Percentiles rank a stretch among this genome's conserved stretches.
Conservation (phyloP, 176 grass and related monocot genomes). For the Musa beccarii region DNA sequence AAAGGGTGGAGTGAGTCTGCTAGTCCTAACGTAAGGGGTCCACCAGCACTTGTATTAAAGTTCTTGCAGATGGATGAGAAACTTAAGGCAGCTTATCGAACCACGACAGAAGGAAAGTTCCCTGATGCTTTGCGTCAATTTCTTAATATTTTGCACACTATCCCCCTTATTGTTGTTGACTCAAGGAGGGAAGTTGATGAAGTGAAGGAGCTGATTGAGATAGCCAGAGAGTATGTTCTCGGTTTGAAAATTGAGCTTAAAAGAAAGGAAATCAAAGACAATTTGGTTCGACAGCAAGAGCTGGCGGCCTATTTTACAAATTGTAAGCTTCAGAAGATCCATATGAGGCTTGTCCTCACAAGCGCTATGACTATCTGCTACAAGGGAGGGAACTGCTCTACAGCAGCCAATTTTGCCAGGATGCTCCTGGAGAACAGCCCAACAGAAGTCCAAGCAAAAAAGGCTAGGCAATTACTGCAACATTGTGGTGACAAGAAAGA, state of each 20-base stretch:
- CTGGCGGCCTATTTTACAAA: slow-evolving; percentile 81
- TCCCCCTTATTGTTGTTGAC: slow-evolving; percentile 80
- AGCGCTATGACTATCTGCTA: slow-evolving; percentile 76
- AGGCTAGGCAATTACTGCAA: slow-evolving; percentile 65
- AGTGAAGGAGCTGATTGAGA: slow-evolving; percentile 88
- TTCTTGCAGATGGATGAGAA: slow-evolving; percentile 91
- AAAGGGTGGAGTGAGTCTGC: slow-evolving; percentile 85
- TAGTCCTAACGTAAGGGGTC: slow-evolving; percentile 86
- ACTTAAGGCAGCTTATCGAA: slow-evolving; percentile 72
- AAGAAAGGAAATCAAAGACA: slow-evolving; percentile 66
- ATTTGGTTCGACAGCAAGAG: slow-evolving; percentile 47
- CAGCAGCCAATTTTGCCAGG: slow-evolving; percentile 65
- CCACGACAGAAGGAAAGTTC: slow-evolving; percentile 80
- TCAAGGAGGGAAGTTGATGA: slow-evolving; percentile 93
- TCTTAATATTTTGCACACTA: slow-evolving; percentile 71
- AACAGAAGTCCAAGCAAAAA: slow-evolving; percentile 59
- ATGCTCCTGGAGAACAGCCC: slow-evolving; percentile 87
- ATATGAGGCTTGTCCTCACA: slow-evolving; percentile 62
- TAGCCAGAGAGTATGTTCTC: slow-evolving; percentile 77
- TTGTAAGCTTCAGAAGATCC: slow-evolving; percentile 81
- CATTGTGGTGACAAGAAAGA: slow-evolving; percentile 48
- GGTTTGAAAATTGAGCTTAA: slow-evolving; percentile 85
- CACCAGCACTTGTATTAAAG: slow-evolving; percentile 71
- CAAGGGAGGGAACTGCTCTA: slow-evolving; percentile 53
- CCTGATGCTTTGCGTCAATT: slow-evolving; percentile 74